Percentiles rank a stretch among this genome's conserved stretches.
These are phyloP conservation scores for Gloeophyllum trabeum DNA, from an alignment of 768 basidiomycete genomes.

Conservation along the genomic window DNA sequence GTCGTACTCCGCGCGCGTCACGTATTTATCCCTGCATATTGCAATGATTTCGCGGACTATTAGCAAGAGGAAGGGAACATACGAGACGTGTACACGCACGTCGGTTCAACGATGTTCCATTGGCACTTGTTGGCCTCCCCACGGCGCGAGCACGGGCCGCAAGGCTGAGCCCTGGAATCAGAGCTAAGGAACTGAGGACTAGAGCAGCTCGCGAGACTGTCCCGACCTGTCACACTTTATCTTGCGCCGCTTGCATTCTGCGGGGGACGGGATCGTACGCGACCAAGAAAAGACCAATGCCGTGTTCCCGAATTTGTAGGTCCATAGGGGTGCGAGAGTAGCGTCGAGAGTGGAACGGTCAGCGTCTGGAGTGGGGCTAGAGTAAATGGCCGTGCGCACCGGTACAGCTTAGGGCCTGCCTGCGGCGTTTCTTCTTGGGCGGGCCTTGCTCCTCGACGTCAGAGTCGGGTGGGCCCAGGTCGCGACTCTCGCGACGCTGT, in stretches of 20 bases:
- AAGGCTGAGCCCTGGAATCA: conserved; percentile 58
- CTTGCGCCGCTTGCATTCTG: conserved; percentile 81
- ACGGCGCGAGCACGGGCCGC: conserved; percentile 69
- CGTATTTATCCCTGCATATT: conserved; percentile 60
- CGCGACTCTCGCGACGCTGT: conserved; percentile 11
- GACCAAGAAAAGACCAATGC: too few relatives aligned
- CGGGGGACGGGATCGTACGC: too few relatives aligned
- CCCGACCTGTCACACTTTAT: conserved; percentile 79
- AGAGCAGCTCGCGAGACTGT: conserved; percentile 11
- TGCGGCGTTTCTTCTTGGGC: conserved; percentile 73
- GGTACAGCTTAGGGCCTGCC: conserved; percentile 79
- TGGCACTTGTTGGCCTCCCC: conserved; percentile 75
- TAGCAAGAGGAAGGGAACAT: conserved; percentile 8
- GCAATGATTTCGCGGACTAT: not conserved
- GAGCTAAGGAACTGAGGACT: conserved; percentile 9
- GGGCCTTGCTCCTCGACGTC: conserved; percentile 34
- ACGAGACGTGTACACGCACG: too few relatives aligned
- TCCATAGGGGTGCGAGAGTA: too few relatives aligned
- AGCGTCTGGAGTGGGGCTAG: too few relatives aligned
- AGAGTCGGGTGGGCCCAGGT: conserved; percentile 31
- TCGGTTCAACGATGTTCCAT: conserved; percentile 75
- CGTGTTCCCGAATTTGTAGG: too few relatives aligned
- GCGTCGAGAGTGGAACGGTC: too few relatives aligned
- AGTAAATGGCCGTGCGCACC: conserved; percentile 43
- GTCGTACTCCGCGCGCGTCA: conserved; percentile 67